Percentiles rank a stretch among this genome's conserved stretches.
phyloP scores from a whole-genome alignment of 257 asterid genomes.

The Solanum megistacrolobum region DNA sequence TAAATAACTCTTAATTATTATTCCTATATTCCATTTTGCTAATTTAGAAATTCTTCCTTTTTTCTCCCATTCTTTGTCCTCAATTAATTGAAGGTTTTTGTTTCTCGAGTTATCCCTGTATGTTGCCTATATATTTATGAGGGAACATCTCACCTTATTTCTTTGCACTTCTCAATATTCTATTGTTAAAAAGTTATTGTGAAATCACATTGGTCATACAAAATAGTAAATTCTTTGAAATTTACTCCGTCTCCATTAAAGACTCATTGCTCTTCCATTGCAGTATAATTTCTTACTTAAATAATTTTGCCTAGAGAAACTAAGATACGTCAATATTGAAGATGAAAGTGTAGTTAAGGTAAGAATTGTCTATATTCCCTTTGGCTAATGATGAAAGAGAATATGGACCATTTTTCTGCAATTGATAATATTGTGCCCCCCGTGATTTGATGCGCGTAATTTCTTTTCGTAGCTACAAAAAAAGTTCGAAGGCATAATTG shows the following conservation, averaged over 20 bases:
- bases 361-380: neutral
- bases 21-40: neutral
- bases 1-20: neutral
- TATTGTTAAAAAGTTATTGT: neutral
- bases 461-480: neutral
- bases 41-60: neutral
- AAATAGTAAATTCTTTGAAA: neutral
- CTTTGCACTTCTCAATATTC: neutral
- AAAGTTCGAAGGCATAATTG: neutral
- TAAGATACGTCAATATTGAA: neutral
- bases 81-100: neutral
- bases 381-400: neutral
- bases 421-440: neutral
- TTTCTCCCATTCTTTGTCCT: neutral
- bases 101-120: neutral
- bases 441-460: neutral
- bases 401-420: neutral
- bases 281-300: neutral
- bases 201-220: neutral
- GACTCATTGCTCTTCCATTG: neutral
- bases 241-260: neutral
- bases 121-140: neutral
- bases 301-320: neutral
- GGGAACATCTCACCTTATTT: neutral
- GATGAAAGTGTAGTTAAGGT: neutral